Conservation (phyloP, 345 rosid genomes). For the Noccaea bulbosa region DNA sequence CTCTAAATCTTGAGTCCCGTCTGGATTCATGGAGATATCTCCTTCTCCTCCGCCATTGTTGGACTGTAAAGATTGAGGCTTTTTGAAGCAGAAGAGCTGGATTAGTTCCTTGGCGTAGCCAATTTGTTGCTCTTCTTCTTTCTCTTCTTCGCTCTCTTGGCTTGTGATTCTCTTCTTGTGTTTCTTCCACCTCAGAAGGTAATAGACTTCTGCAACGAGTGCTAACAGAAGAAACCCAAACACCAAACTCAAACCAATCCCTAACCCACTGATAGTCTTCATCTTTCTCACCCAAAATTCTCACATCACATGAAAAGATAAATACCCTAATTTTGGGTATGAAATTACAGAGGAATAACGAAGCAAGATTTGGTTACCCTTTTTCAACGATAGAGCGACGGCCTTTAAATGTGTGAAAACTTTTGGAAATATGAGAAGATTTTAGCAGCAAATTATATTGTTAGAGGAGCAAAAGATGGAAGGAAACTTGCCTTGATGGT, state of each 20-base stretch:
- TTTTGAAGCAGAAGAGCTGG: slow-evolving; percentile 67
- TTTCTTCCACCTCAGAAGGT: slow-evolving; percentile 88
- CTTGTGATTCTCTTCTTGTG: slow-evolving; percentile 50
- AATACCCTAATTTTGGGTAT: not conserved
- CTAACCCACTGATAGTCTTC: slow-evolving; percentile 68
- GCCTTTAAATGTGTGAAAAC: slow-evolving; percentile 12
- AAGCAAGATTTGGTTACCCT: slow-evolving; percentile 26
- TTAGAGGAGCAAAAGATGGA: slow-evolving; percentile 31
- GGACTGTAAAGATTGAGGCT: slow-evolving; percentile 48
- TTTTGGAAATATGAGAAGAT: slow-evolving; percentile 29
- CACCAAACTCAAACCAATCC: slow-evolving; percentile 67
- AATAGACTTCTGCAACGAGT: slow-evolving; percentile 70
- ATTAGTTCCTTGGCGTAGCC: slow-evolving; percentile 61
- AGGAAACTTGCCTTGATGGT: slow-evolving; percentile 43
- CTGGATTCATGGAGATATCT: slow-evolving; percentile 35
- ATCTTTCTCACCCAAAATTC: slow-evolving; percentile 51
- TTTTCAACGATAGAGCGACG: slow-evolving; percentile 13
- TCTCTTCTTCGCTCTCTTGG: slow-evolving; percentile 53
- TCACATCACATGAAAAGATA: slow-evolving; percentile 49
- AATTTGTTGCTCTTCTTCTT: slow-evolving; percentile 39
- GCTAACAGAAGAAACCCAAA: slow-evolving; percentile 78
- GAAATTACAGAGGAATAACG: slow-evolving; percentile 25
- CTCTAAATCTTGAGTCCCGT: slow-evolving; percentile 52
- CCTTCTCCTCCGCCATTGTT: slow-evolving; percentile 25
- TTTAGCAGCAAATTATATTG: slow-evolving; percentile 15